Evolutionary conservation across 2,329 filamentous ascomycete genomes (phyloP).

Genomic region (Aspergillus ustus): DNA sequence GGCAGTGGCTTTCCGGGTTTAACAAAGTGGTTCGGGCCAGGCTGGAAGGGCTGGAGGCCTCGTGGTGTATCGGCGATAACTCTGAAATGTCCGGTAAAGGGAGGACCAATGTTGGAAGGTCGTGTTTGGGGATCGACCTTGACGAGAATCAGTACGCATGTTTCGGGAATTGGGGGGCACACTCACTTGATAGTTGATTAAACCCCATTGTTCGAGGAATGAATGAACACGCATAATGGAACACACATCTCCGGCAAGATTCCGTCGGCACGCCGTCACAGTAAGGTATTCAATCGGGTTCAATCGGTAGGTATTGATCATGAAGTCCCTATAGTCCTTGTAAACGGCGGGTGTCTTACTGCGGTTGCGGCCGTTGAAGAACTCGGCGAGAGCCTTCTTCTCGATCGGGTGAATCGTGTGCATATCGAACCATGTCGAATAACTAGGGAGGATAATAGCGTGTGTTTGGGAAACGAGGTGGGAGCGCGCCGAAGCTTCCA

Average conservation of each 20-base stretch:
- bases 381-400: constrained; percentile 92
- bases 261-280: constrained; percentile 92
- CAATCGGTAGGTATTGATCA: constrained; percentile 98
- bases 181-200: constrained; percentile 96
- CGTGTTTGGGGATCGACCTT: constrained; percentile 95
- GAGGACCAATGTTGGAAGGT: constrained; percentile 92
- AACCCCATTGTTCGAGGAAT: constrained; percentile 96
- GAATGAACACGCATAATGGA: constrained; percentile 99
- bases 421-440: constrained; percentile 99
- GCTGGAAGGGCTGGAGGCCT: constrained; percentile 93
- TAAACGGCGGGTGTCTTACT: constrained; percentile 98
- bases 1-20: constrained; percentile 65
- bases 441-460: constrained; percentile 94
- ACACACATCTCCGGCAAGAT: constrained; percentile 95
- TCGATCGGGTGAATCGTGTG: constrained; percentile 87
- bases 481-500: constrained; percentile 85
- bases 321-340: constrained; percentile 99
- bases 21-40: constrained; percentile 73
- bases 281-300: constrained; percentile 97
- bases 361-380: constrained; percentile 97
- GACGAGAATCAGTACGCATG: constrained; percentile 10
- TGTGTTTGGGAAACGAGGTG: constrained; percentile 94
- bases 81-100: constrained; percentile 96
- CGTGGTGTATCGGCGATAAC: constrained; percentile 94
- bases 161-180: not conserved